Conservation (phyloP, 208 protist genomes). For the Trypanosoma conorhini region DNA sequence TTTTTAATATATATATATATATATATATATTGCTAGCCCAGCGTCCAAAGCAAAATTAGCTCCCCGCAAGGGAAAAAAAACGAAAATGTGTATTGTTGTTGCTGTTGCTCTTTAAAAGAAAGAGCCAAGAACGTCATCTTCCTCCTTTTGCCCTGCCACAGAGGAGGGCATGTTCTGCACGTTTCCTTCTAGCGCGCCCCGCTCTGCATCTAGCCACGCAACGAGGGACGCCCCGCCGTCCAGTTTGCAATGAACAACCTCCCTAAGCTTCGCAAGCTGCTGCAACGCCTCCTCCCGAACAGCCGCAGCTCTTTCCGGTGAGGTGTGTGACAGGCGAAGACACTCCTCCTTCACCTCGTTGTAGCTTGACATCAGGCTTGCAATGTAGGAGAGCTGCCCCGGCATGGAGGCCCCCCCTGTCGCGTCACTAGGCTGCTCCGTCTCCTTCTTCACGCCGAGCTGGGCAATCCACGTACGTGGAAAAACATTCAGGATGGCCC, state of each 20-base stretch:
- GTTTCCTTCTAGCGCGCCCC: conserved; percentile 48
- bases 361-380: conserved; percentile 61
- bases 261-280: conserved; percentile 32
- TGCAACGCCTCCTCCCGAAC: conserved; percentile 17
- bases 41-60: neutral
- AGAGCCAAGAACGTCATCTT: conserved; percentile 55
- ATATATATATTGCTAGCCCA: too few species aligned
- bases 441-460: conserved; percentile 36
- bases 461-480: conserved; percentile 66
- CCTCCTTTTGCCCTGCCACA: conserved; percentile 24
- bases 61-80: neutral
- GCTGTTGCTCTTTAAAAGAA: conserved; percentile 30
- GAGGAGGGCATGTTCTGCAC: conserved; percentile 17
- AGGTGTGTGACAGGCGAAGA: conserved; percentile 15
- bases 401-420: conserved; percentile 25
- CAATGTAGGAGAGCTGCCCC: conserved; percentile 43
- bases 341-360: conserved; percentile 66
- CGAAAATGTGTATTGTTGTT: neutral
- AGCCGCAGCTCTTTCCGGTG: conserved; percentile 11
- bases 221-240: conserved; percentile 43
- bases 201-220: conserved; percentile 67
- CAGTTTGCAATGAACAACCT: conserved; percentile 43
- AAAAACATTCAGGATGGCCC: conserved; percentile 79
- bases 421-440: conserved; percentile 17
- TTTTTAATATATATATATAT: too few species aligned